Percentiles rank a stretch among this genome's conserved stretches.
phyloP scores from a whole-genome alignment of 495 filamentous ascomycete genomes.

The Penicillium arizonense region DNA sequence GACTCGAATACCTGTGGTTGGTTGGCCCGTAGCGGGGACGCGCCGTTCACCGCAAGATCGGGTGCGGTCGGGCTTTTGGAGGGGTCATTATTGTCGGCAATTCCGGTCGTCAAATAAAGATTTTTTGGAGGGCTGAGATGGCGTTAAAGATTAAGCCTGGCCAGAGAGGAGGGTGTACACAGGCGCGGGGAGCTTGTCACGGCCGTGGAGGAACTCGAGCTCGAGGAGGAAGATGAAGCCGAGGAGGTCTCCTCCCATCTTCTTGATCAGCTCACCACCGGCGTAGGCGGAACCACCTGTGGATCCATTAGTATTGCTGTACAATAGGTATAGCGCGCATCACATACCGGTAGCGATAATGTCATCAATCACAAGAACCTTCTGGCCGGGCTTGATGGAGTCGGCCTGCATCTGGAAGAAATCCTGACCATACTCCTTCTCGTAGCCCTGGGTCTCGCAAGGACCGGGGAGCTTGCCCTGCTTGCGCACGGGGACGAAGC shows the following conservation, averaged over 20 bases:
- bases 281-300: constrained; percentile 89
- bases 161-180: constrained; percentile 79
- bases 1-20: background rate
- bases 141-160: constrained; percentile 36
- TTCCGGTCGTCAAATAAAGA: constrained; percentile 4
- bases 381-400: constrained; percentile 81
- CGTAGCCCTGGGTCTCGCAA: constrained; percentile 74
- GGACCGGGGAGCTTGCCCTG: constrained; percentile 93
- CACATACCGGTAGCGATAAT: constrained; percentile 94
- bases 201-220: constrained; percentile 89
- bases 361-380: constrained; percentile 91
- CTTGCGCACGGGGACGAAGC: constrained; percentile 94
- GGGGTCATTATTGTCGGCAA: constrained; percentile 7
- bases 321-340: background rate
- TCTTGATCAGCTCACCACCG: constrained; percentile 78
- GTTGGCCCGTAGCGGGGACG: background rate
- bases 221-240: constrained; percentile 96
- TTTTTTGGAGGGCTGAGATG: constrained; percentile 5
- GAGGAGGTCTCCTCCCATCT: constrained; percentile 79
- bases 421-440: constrained; percentile 97
- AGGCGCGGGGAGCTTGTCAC: constrained; percentile 82
- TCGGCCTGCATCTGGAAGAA: constrained; percentile 93
- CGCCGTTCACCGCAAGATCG: constrained; percentile 7
- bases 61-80: constrained; percentile 2
- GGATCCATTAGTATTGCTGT: background rate